Percentiles rank a stretch among this genome's conserved stretches.
Conservation (phyloP, 768 basidiomycete species). For the Pisolithus microcarpus region DNA sequence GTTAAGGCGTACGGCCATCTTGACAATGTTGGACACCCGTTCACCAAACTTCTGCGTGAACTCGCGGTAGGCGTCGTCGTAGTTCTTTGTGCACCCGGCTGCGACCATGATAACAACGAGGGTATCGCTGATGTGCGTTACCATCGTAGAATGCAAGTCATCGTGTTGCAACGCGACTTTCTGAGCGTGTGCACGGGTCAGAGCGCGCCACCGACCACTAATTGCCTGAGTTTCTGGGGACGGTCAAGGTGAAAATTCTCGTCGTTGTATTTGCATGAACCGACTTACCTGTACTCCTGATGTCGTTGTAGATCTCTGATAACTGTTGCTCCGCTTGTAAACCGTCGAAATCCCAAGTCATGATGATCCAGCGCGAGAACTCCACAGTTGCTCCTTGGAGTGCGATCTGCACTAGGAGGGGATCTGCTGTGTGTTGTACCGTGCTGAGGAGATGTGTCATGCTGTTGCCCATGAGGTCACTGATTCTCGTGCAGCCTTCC, state of each 20-base stretch:
- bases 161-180: constrained; percentile 25
- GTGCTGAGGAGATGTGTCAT: constrained; percentile 20
- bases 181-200: constrained; percentile 43
- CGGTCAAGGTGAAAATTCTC: background rate
- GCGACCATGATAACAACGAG: constrained; percentile 37
- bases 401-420: constrained; percentile 36
- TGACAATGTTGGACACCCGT: constrained; percentile 28
- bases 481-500: constrained; percentile 22
- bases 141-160: constrained; percentile 29
- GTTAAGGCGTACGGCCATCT: constrained; percentile 25
- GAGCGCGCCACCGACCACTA: constrained; percentile 49
- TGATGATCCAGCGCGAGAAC: constrained; percentile 28
- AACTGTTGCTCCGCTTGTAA: constrained; percentile 24
- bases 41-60: constrained; percentile 31
- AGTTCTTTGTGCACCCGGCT: constrained; percentile 31
- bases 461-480: constrained; percentile 26
- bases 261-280: background rate
- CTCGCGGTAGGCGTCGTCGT: constrained; percentile 24
- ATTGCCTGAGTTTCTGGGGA: constrained; percentile 42
- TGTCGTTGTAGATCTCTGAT: constrained; percentile 30
- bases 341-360: constrained; percentile 29
- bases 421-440: constrained; percentile 23
- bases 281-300: constrained; percentile 37
- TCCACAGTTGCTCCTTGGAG: constrained; percentile 28
- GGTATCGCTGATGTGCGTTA: constrained; percentile 38